Percentiles rank a stretch among this genome's conserved stretches.
Evolutionary conservation across 352 stramenopile species (phyloP).

Genomic region (Peronospora belbahrii): DNA sequence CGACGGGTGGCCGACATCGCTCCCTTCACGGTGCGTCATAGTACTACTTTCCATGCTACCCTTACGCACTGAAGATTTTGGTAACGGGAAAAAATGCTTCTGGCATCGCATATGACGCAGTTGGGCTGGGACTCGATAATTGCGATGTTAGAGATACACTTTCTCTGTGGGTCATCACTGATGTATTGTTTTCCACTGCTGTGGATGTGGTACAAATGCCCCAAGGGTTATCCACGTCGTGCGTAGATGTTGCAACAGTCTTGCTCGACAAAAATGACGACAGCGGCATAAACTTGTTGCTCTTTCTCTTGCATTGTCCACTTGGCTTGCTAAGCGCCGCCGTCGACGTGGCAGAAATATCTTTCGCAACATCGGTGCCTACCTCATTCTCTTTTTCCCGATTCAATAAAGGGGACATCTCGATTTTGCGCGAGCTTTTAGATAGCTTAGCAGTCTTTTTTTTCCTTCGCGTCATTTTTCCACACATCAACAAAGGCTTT

Average conservation of each 20-base stretch:
- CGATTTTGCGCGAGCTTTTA: background rate
- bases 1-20: conserved; percentile 21
- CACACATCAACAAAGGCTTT: background rate
- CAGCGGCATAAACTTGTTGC: conserved; percentile 51
- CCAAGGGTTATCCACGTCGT: conserved; percentile 13
- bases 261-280: conserved; percentile 38
- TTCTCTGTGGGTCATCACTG: background rate
- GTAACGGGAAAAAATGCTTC: conserved; percentile 25
- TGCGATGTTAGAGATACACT: background rate
- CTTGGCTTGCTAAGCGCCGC: conserved; percentile 7
- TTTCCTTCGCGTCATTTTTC: conserved; percentile 8
- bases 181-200: conserved; percentile 9
- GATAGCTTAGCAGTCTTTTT: conserved; percentile 11
- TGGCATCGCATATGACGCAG: background rate
- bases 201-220: background rate
- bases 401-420: background rate
- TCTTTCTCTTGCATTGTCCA: conserved; percentile 20
- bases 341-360: background rate
- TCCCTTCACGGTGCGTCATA: conserved; percentile 20
- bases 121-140: background rate
- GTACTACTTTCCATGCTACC: conserved; percentile 18
- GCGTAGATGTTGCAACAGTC: background rate
- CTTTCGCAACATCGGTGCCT: background rate
- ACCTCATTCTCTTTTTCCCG: background rate
- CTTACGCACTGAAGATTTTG: conserved; percentile 23